Percentiles rank a stretch among this genome's conserved stretches.
Conservation (phyloP, 2,329 filamentous ascomycete genomes). For the Penicillium janthinellum region DNA sequence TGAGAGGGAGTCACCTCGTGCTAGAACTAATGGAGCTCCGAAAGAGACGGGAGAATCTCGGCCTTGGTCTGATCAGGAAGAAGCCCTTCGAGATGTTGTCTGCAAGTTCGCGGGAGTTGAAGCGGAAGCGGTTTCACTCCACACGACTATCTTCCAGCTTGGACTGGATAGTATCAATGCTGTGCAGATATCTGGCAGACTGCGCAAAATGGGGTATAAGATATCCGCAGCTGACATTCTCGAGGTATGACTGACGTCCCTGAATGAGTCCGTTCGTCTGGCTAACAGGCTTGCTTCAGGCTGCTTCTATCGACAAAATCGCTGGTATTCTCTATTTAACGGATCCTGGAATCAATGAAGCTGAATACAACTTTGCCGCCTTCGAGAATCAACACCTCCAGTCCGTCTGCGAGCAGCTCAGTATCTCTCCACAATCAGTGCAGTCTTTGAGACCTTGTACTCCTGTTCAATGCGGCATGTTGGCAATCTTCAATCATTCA, state of each 20-base stretch:
- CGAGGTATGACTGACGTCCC: constrained; percentile 45
- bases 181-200: constrained; percentile 69
- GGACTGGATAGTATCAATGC: constrained; percentile 91
- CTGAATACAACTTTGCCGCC: constrained; percentile 50
- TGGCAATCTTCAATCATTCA: constrained; percentile 72
- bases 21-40: neutral
- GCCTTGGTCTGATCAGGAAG: constrained; percentile 57
- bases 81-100: constrained; percentile 58
- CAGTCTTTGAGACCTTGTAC: constrained; percentile 75
- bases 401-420: constrained; percentile 34
- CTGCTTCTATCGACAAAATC: constrained; percentile 40
- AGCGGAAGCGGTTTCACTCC: constrained; percentile 53
- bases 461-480: constrained; percentile 74
- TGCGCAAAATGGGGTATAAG: constrained; percentile 61
- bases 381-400: constrained; percentile 53
- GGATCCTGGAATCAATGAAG: constrained; percentile 16
- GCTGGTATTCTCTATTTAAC: constrained; percentile 43
- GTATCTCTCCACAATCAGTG: constrained; percentile 42
- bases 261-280: neutral
- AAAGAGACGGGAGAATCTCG: constrained; percentile 13
- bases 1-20: constrained; percentile 12
- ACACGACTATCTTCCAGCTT: constrained; percentile 80
- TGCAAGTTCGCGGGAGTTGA: constrained; percentile 60
- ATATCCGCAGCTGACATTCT: constrained; percentile 75
- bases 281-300: constrained; percentile 23